Evolutionary conservation across 306 rosid species (phyloP), one percentile per base, ranked within the genome.

Genomic region (Pyrus betulifolia): DNA sequence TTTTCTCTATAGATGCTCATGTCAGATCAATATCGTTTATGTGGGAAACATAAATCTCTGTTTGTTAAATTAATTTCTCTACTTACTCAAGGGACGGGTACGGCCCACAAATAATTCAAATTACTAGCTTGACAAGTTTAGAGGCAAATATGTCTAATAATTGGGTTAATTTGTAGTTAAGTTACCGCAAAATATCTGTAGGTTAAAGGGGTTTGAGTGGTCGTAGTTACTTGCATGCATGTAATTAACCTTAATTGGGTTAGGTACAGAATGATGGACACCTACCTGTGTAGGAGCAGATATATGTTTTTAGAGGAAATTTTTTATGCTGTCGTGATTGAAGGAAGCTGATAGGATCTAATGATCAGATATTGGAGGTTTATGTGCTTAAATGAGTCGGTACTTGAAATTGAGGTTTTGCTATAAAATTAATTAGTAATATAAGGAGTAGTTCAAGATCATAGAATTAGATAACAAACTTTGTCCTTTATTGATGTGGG

Each of bases 251-350:
- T 30, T 62, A n/a, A 23, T 58, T 49, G 69, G 40, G 68, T 17
- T 77, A 78, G 87, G 83, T 84, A 69, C 82, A 76, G 59, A 71
- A 86, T 81, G 65, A 85, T 87, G 83, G 67, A 52, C 62, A 74
- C 77, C 84, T 83, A 86, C 51, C 35, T 27, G 46, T 31, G 10
- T 57, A 81, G 81, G 58, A 72, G 70, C 66, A 61, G 44, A 23
- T 38, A 61, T 61, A 59, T 12, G 57, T n/a, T 45, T 6, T 23
- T 19, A 64, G 52, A 66, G 60, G 81, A 80, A 83, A 82, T 60
- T 81, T 81, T 18, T 67, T 62, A 49, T 31, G 80, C 67, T 82
- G 88, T 89, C 96, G 92, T 87, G 92, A 91, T 91, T 91, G 92
- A 89, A 89, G 92, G 96, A 79, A 68, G 84, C 78, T 77, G 79